phyloP scores from a whole-genome alignment of 2,329 filamentous ascomycete species.

The Talaromyces verruculosus region DNA sequence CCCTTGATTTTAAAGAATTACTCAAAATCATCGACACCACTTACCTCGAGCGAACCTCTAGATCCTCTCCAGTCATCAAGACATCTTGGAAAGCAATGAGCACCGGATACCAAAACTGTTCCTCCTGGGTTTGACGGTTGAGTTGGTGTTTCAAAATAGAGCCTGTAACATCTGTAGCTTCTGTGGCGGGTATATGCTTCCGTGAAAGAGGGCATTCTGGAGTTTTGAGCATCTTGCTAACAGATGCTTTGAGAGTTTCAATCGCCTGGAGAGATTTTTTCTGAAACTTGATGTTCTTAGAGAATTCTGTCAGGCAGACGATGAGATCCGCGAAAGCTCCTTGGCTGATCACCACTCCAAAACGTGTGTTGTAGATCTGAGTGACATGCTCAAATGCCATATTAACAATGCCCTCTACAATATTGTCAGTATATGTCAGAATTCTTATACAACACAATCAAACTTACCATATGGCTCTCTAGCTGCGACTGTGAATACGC shows the following conservation, averaged over 20 bases:
- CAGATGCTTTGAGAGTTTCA: slow-evolving; percentile 88
- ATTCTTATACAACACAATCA: not conserved
- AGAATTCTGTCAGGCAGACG: slow-evolving; percentile 95
- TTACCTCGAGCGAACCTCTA: slow-evolving; percentile 79
- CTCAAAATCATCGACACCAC: not conserved
- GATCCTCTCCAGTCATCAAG: slow-evolving; percentile 96
- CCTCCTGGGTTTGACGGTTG: slow-evolving; percentile 83
- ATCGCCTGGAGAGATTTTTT: slow-evolving; percentile 97
- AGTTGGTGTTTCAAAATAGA: slow-evolving; percentile 61
- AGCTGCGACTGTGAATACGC: slow-evolving; percentile 94
- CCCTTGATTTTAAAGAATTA: no score
- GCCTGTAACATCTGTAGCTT: slow-evolving; percentile 45
- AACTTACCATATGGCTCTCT: slow-evolving; percentile 73
- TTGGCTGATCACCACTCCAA: slow-evolving; percentile 93
- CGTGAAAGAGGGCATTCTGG: slow-evolving; percentile 90
- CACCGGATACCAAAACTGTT: slow-evolving; percentile 98
- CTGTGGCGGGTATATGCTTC: slow-evolving; percentile 48
- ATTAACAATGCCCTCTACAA: slow-evolving; percentile 83
- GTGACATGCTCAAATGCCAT: slow-evolving; percentile 96
- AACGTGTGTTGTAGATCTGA: slow-evolving; percentile 91
- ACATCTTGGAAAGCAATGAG: slow-evolving; percentile 98
- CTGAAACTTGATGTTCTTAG: slow-evolving; percentile 97
- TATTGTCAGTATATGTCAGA: not conserved
- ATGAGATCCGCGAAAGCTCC: slow-evolving; percentile 95
- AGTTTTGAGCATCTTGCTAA: slow-evolving; percentile 91